A percentile compares a stretch with the other conserved stretches of the same genome.
Conservation (phyloP, 2,329 filamentous ascomycete genomes). For the Pseudogymnoascus sp. region DNA sequence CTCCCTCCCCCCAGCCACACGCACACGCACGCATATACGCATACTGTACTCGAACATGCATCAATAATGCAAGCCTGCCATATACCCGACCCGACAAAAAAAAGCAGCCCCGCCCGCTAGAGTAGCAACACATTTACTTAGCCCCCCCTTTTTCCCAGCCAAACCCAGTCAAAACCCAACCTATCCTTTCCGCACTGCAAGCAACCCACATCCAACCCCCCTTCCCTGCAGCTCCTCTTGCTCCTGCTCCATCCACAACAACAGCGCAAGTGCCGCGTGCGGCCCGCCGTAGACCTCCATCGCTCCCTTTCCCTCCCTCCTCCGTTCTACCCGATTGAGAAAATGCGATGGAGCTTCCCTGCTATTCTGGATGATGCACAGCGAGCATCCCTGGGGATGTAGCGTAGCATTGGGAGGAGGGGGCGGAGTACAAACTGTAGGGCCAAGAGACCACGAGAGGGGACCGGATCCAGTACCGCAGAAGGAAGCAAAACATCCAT, state of each 20-base stretch:
- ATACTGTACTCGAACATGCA: not conserved
- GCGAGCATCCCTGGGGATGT: not conserved
- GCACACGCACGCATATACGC: not conserved
- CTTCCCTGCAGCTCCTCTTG: not conserved
- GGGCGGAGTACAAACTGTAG: too few species aligned
- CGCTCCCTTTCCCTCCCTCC: not conserved
- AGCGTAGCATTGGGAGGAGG: not conserved
- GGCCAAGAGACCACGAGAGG: not conserved
- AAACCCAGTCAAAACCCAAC: not conserved
- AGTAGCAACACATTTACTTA: not conserved
- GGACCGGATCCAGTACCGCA: not conserved
- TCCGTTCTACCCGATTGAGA: not conserved
- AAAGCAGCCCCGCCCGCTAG: not conserved
- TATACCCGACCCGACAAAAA: conserved; percentile 3
- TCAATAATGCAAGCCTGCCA: not conserved
- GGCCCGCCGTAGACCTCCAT: not conserved
- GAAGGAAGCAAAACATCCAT: not conserved
- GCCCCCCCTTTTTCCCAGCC: not conserved
- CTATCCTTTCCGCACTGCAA: not conserved
- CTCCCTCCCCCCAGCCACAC: not conserved
- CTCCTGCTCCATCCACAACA: not conserved
- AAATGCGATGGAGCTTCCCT: conserved; percentile 2
- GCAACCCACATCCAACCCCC: not conserved
- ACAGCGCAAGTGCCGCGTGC: not conserved
- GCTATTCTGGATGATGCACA: not conserved